Base-by-base conservation (phyloP, 176 grass and related monocot genomes). In the Carex myosuroides region DNA sequence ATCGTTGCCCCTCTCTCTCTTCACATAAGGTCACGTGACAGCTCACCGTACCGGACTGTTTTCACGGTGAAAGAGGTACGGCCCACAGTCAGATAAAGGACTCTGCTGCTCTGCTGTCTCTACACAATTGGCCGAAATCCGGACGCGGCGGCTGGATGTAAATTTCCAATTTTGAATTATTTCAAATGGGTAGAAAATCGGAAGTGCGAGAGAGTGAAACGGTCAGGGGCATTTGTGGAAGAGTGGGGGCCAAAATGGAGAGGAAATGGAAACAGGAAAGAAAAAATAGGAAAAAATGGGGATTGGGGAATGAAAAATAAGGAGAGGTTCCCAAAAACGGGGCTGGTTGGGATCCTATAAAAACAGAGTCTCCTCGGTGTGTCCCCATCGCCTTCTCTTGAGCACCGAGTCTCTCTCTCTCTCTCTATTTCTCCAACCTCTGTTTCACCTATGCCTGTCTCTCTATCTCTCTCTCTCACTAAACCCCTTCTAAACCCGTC, bases 311-410 rank as follows among this genome's bases (percentile, higher is more conserved):
- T 64, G 81, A 86, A 81, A 86, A 81, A 3, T 75, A 85, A 79
- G 57, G 62, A 17, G 3, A 53, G 80, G 52, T 91, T 90, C 79
- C 84, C 16, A 83, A 90, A 88, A 84, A 81, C 69, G 87, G 81
- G 81, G 59, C 13, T 24, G 79, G 29, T 82, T 35, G 35, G 32
- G 65, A 88, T 89, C 86, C 87, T 94, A 97, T 92, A 97, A 92
- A 93, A 79, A 3, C 21, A 85, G 74, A 33, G 68, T 22, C 81
- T 68, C 24, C 57, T 48, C 65, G 50, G n/a, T 46, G 68, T 80
- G 59, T 48, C 61, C 80, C 80, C 42, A 83, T 83, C 60, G 12
- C 20, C 80, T 67, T 64, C 80, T 67, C 60, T 83, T 66, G 60
- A 65, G 22, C 80, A 65, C 80, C 63, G 60, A 65, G 42, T 65